Evolutionary conservation across 805 yeast species (phyloP), one percentile per base, ranked within the genome.

Genomic region (Kluyveromyces starmeri): DNA sequence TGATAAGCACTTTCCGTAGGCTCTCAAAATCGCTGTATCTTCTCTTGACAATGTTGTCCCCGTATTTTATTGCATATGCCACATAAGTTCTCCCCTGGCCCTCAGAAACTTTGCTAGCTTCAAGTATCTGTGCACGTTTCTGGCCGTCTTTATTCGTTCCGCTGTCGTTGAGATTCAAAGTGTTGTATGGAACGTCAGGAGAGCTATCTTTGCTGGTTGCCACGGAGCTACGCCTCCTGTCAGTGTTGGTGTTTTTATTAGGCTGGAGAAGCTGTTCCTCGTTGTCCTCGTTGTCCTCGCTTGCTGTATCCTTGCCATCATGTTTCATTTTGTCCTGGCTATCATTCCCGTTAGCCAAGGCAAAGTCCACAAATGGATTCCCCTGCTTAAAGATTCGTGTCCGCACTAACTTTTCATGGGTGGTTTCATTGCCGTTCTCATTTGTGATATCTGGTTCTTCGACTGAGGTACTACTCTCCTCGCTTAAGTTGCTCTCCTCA

Each of bases 11-110:
- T 28, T 69, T 75, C 35, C 96, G 63, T 20, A 92, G 67, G 36
- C 81, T 71, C 50, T 85, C 96, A 57, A 92, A 92, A 53, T 92
- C 98, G 28, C 94, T 83, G 57, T 89, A 92, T 28, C 97, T 64
- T 47, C 97, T 67, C 20, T 82, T 71, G 6, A 84, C 85, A 11
- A 69, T 64, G 5, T 68, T 24, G n/a, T 46, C 46, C 5, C 72
- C 62, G 34, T 73, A 61, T 41, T 72, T 71, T 38, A 89, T 83
- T 10, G 94, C 75, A 54, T 89, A 89, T 0, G 83, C 83, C 22
- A 89, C 73, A 45, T 45, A 58, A 2, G 48, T 48, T 29, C 58
- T 47, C 11, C 61, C 55, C 37, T 53, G 59, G 2, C 59, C 57
- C 28, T 52, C 60, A 3, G 53, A 48, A 6, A 53, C 34, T 39